Evolutionary conservation across 1,139 yeast species (phyloP), one percentile per base, ranked within the genome.

Genomic region (Pichia sp.): DNA sequence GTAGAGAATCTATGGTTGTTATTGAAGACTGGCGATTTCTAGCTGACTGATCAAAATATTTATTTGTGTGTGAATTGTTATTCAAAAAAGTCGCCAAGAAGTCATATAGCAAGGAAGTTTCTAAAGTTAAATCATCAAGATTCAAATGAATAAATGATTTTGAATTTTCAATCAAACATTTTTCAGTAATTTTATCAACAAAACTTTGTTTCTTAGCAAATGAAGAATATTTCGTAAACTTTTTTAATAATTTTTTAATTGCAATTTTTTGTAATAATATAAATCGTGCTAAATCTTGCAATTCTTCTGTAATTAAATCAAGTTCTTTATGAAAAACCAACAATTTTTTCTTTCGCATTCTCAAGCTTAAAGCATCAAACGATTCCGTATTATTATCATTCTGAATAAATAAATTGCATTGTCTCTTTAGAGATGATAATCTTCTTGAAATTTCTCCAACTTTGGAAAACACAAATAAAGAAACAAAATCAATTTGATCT

Each of bases 241-340:
- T 89, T 70, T 90, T 90, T 61, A 89, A 74, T 52, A 90, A 77
- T 69, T 91, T 91, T 58, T 87, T 76, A 48, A 87, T 73, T 6
- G 95, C 97, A 5, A 90, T 83, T 61, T 84, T 83, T 64, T 91
- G 98, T 27, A 90, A 77, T 36, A 87, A 74, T 19, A 88, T 77
- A 65, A 84, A 91, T 56, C 95, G 76, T 22, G 91, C 77, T 45
- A 91, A 70, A 59, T 83, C 80, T 62, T 87, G 88, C 47, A 88
- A 71, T 49, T 82, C 85, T 22, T 73, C 68, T 16, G 88, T 79
- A 13, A 87, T 67, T 25, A 74, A 75, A 31, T 77, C 69, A 42
- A 75, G 64, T 59, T 69, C 77, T 55, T 67, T 74, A 29, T 60
- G 62, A 25, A 65, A 62, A 6, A 54, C 45, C 2, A 53, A 42